Percentiles rank a stretch among this genome's conserved stretches.
These are phyloP conservation scores for Populus tomentosa DNA, from an alignment of 441 rosid species.

Conservation along the genomic window DNA sequence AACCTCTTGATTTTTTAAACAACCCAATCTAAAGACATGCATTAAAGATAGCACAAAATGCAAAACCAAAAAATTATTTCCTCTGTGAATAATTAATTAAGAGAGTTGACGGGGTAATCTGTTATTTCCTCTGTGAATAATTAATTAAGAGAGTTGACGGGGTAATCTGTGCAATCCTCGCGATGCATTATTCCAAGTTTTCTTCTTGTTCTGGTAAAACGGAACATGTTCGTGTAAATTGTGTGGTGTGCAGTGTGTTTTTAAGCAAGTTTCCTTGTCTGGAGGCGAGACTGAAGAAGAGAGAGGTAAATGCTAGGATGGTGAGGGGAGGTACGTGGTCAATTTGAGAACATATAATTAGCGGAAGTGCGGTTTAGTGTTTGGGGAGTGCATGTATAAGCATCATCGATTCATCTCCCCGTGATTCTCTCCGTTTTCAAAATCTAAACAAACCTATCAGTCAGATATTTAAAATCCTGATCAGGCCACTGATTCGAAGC, in stretches of 20 bases:
- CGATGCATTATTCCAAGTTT: neutral
- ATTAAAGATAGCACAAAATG: no score
- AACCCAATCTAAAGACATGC: neutral
- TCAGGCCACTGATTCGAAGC: no score
- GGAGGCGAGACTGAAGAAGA: neutral
- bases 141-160: neutral
- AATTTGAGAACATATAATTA: no score
- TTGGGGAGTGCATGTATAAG: no score
- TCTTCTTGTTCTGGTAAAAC: neutral
- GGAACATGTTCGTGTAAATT: neutral
- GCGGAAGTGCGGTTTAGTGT: no score
- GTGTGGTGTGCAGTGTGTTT: neutral
- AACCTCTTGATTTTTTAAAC: neutral
- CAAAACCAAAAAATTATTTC: no score
- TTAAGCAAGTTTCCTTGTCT: neutral
- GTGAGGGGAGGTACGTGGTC: neutral
- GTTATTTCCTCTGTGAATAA: neutral
- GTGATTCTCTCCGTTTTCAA: no score
- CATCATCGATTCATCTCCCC: no score
- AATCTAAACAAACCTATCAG: no score
- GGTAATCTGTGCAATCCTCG: neutral
- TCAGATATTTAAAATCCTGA: no score
- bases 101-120: no score
- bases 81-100: no score
- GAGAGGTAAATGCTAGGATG: neutral